A percentile compares a stretch with the other conserved stretches of the same genome.
These are phyloP conservation scores for Platanthera guangdongensis DNA, from an alignment of 106 monocot genomes.

Conservation along the genomic window DNA sequence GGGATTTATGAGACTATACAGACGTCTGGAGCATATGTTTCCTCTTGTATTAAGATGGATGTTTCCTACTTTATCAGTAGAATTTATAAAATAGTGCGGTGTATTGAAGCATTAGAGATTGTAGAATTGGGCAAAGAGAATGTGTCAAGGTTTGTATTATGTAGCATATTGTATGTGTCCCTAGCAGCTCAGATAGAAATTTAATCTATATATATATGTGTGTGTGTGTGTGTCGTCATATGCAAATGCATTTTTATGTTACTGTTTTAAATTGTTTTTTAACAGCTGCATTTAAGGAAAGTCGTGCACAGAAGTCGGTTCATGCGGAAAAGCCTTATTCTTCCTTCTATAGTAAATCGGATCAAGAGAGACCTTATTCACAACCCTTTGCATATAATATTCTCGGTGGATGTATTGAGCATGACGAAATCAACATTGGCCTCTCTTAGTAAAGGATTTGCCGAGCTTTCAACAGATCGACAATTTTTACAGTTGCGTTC, in stretches of 20 bases:
- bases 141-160: too few relatives aligned
- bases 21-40: too few relatives aligned
- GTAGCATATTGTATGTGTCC: too few relatives aligned
- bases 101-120: too few relatives aligned
- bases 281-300: constrained; percentile 83
- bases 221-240: background rate
- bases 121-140: too few relatives aligned
- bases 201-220: background rate
- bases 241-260: background rate
- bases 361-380: constrained; percentile 95
- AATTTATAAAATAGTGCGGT: too few relatives aligned
- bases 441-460: constrained; percentile 98
- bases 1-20: too few relatives aligned
- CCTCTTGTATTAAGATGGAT: too few relatives aligned
- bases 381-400: constrained; percentile 92
- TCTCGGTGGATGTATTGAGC: constrained; percentile 88
- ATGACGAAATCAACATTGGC: constrained; percentile 98
- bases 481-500: constrained; percentile 87
- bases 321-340: constrained; percentile 70
- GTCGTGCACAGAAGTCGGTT: constrained; percentile 71
- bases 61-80: too few relatives aligned
- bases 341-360: constrained; percentile 75
- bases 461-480: constrained; percentile 94
- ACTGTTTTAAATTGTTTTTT: background rate
- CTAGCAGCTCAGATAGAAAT: background rate